These are phyloP conservation scores for Phylloporus rhodoxanthus DNA, from an alignment of 768 basidiomycete genomes.

Conservation along the genomic window DNA sequence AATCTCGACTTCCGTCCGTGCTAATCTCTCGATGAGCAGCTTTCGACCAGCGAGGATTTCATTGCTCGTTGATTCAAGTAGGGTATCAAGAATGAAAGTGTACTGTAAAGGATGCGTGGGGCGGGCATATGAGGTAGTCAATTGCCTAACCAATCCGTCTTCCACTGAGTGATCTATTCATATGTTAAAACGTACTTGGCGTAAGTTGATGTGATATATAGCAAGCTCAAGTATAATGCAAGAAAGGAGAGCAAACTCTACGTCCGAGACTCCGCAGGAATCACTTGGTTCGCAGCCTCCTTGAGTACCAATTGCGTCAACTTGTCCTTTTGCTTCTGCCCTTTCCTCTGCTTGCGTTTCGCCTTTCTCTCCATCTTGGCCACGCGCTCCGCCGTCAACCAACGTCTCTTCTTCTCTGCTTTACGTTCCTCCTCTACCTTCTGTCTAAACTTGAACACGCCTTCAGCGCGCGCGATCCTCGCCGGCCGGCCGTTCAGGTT, in stretches of 20 bases:
- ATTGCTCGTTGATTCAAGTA: no score
- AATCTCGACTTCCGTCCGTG: no score
- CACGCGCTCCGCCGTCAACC: slow-evolving; percentile 36
- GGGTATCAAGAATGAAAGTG: no score
- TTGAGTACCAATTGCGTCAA: slow-evolving; percentile 46
- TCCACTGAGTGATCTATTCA: no score
- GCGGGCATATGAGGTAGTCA: no score
- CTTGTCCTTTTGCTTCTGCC: slow-evolving; percentile 47
- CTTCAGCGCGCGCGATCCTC: slow-evolving; percentile 66
- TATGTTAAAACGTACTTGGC: no score
- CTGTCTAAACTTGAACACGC: slow-evolving; percentile 66
- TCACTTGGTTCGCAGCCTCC: slow-evolving; percentile 54
- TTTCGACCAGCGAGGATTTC: no score
- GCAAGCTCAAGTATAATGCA: not conserved
- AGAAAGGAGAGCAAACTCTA: not conserved
- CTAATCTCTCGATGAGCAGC: no score
- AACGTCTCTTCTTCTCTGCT: slow-evolving; percentile 54
- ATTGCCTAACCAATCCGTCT: no score
- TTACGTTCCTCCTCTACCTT: slow-evolving; percentile 52
- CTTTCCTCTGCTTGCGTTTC: slow-evolving; percentile 40
- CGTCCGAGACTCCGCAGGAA: slow-evolving; percentile 33
- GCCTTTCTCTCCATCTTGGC: slow-evolving; percentile 33
- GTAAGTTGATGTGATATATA: no score
- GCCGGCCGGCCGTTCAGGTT: slow-evolving; percentile 55
- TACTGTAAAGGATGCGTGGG: no score